phyloP scores from a whole-genome alignment of 192 early-diverging fungal genomes.

The Geosiphon pyriformis region DNA sequence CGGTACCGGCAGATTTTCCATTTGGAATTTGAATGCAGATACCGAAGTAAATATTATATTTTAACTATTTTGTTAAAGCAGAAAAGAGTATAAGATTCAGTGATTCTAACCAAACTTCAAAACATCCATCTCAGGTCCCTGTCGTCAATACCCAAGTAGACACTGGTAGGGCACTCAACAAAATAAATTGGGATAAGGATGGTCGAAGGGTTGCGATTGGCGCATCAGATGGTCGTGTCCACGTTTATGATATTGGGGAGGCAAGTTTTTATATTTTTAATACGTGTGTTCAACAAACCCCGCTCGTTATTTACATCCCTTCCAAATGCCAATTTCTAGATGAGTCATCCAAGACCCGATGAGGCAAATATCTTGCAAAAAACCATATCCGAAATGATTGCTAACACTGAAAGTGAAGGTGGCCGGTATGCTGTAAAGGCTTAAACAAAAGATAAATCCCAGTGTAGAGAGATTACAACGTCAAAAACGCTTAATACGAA shows the following conservation, averaged over 20 bases:
- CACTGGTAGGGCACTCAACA: slow-evolving; percentile 77
- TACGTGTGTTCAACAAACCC: no score
- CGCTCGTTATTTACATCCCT: no score
- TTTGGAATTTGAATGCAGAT: slow-evolving; percentile 93
- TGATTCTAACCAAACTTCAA: background rate
- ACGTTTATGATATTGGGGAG: slow-evolving; percentile 93
- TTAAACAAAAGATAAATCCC: background rate
- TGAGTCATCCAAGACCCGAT: slow-evolving; percentile 8
- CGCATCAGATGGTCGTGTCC: slow-evolving; percentile 75
- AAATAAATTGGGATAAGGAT: slow-evolving; percentile 89
- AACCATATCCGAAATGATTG: slow-evolving; percentile 13
- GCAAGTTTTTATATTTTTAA: slow-evolving; percentile 35
- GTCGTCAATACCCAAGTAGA: slow-evolving; percentile 54
- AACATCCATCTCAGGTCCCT: slow-evolving; percentile 36
- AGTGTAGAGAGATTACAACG: background rate
- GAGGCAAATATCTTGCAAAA: slow-evolving; percentile 16
- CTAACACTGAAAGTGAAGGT: background rate
- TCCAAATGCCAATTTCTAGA: slow-evolving; percentile 7
- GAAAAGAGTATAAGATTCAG: background rate
- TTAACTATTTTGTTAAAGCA: background rate
- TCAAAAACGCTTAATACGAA: no score
- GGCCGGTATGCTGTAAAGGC: slow-evolving; percentile 4
- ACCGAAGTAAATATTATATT: slow-evolving; percentile 59
- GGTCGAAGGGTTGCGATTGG: slow-evolving; percentile 78
- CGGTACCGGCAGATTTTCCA: slow-evolving; percentile 80